A percentile compares a stretch with the other conserved stretches of the same genome.
Conservation (phyloP, 2,329 filamentous ascomycete genomes). For the Aspergillus intermedius region DNA sequence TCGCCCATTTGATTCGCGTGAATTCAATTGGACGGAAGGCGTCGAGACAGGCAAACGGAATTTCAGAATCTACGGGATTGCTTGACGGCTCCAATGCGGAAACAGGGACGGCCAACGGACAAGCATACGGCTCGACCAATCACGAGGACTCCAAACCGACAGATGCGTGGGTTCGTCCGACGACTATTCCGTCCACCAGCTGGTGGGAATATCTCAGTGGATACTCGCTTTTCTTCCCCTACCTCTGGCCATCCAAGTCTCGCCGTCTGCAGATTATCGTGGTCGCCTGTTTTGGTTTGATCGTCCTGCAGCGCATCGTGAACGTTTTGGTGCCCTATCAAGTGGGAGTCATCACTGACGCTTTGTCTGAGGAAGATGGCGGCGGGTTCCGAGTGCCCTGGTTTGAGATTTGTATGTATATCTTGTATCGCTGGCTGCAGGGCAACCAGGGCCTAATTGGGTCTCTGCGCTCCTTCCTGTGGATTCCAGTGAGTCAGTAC, state of each 20-base stretch:
- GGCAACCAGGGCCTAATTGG: slow-evolving; percentile 83
- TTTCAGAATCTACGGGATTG: slow-evolving; percentile 38
- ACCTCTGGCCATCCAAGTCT: slow-evolving; percentile 88
- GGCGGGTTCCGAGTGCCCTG: slow-evolving; percentile 59
- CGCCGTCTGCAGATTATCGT: slow-evolving; percentile 69
- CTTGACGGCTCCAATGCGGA: slow-evolving; percentile 36
- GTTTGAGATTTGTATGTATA: slow-evolving; percentile 67
- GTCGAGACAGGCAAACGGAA: slow-evolving; percentile 24
- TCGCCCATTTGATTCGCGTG: slow-evolving; percentile 42
- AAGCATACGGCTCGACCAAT: slow-evolving; percentile 45
- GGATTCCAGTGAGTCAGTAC: slow-evolving; percentile 96
- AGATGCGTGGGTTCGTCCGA: slow-evolving; percentile 82
- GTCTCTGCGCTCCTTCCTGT: slow-evolving; percentile 72
- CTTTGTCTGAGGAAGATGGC: slow-evolving; percentile 53
- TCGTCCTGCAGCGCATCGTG: slow-evolving; percentile 72
- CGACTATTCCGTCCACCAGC: slow-evolving; percentile 74
- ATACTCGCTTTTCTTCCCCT: slow-evolving; percentile 91
- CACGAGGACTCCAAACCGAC: slow-evolving; percentile 40
- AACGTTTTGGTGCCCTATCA: slow-evolving; percentile 82
- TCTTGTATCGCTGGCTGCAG: slow-evolving; percentile 73
- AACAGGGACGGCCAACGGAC: slow-evolving; percentile 44
- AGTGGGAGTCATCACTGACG: slow-evolving; percentile 71
- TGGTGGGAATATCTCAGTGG: slow-evolving; percentile 96
- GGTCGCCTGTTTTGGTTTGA: slow-evolving; percentile 71
- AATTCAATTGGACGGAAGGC: slow-evolving; percentile 32